These are phyloP conservation scores for Filosporella fistucella DNA, from an alignment of 495 filamentous ascomycete species.

Conservation along the genomic window DNA sequence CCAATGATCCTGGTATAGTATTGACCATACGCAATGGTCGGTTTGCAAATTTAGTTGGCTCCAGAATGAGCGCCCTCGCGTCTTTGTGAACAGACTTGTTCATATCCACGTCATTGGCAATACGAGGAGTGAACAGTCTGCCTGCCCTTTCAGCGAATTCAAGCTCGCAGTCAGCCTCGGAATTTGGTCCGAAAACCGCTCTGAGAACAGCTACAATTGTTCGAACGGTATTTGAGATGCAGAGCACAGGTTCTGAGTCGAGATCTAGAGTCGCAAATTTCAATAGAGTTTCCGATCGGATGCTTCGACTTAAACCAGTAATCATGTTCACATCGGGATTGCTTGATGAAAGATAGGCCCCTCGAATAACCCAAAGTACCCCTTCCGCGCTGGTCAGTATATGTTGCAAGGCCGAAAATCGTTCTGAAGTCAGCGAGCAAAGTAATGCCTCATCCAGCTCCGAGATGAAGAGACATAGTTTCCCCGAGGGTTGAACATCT, in stretches of 20 bases:
- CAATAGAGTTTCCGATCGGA: slow-evolving; percentile 34
- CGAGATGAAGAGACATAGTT: slow-evolving; percentile 23
- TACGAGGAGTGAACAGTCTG: slow-evolving; percentile 24
- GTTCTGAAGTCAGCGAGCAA: slow-evolving; percentile 28
- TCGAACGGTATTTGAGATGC: background rate
- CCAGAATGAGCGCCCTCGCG: slow-evolving; percentile 34
- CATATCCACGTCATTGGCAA: slow-evolving; percentile 32
- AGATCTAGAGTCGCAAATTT: slow-evolving; percentile 22
- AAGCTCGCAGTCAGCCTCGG: slow-evolving; percentile 20
- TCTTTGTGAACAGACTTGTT: slow-evolving; percentile 43
- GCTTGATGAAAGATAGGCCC: slow-evolving; percentile 10
- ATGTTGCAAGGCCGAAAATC: slow-evolving; percentile 31
- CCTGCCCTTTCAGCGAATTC: slow-evolving; percentile 22
- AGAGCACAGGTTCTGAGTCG: slow-evolving; percentile 3
- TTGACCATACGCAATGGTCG: slow-evolving; percentile 19
- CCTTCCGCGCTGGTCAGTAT: slow-evolving; percentile 31
- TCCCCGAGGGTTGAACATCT: slow-evolving; percentile 1
- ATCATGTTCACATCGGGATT: slow-evolving; percentile 19
- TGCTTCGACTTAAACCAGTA: slow-evolving; percentile 27
- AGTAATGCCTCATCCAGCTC: slow-evolving; percentile 26
- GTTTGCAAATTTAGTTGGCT: slow-evolving; percentile 11
- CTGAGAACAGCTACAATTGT: slow-evolving; percentile 16
- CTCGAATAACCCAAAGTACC: slow-evolving; percentile 18
- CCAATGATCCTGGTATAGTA: slow-evolving; percentile 20
- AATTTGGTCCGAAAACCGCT: slow-evolving; percentile 4